Conservation (phyloP, 75 land plant species). For the Chamaecyparis obtusa region DNA sequence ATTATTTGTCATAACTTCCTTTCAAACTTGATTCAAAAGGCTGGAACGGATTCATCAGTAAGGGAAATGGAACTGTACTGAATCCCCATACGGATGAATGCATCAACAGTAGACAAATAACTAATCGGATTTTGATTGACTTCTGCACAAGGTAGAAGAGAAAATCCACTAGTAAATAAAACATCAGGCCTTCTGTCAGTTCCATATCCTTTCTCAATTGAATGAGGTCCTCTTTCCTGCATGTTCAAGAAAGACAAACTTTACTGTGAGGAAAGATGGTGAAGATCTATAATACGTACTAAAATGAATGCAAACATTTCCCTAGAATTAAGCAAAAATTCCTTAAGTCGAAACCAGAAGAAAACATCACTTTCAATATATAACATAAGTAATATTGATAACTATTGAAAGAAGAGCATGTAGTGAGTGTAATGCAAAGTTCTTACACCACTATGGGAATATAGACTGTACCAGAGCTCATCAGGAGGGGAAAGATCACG, state of each 20-base stretch:
- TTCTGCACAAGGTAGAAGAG: neutral
- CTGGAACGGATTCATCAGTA: neutral
- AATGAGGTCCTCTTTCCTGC: neutral
- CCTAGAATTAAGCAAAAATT: neutral
- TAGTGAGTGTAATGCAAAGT: neutral
- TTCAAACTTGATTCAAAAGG: neutral
- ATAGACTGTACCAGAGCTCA: neutral
- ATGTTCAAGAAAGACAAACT: neutral
- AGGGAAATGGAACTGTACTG: neutral
- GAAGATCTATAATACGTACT: neutral
- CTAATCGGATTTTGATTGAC: neutral
- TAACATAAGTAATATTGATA: neutral
- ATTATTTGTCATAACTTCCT: slow-evolving; percentile 3
- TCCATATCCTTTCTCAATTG: neutral
- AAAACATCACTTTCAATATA: neutral
- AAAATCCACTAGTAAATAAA: neutral
- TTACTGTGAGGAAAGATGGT: neutral
- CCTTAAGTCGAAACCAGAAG: neutral
- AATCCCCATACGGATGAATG: neutral
- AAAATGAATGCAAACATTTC: neutral
- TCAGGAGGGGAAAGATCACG: neutral
- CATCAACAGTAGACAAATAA: neutral
- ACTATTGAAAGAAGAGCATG: neutral
- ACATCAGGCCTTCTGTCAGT: neutral
- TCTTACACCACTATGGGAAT: neutral